Percentiles rank a stretch among this genome's conserved stretches.
Evolutionary conservation across 495 filamentous ascomycete species (phyloP).

Genomic region (Bacidia gigantensis): DNA sequence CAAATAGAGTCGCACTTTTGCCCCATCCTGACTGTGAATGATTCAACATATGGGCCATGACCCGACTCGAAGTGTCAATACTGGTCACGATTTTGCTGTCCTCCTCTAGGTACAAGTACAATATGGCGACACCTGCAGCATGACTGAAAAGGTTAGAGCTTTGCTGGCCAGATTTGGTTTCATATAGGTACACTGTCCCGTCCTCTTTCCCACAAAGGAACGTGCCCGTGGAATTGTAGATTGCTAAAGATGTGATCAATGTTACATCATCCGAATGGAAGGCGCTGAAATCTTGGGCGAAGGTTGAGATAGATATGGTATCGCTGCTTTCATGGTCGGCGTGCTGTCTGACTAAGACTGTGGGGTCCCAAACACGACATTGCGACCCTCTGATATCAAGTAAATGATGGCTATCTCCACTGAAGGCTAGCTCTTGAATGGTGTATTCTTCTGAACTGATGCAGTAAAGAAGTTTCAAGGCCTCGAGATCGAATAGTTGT

Average conservation of each 20-base stretch:
- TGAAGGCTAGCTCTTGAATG: conserved; percentile 23
- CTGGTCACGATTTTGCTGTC: neutral
- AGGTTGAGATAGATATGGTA: conserved; percentile 11
- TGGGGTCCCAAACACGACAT: conserved; percentile 25
- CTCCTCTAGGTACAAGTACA: conserved; percentile 3
- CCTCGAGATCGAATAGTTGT: conserved; percentile 23
- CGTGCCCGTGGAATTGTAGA: neutral
- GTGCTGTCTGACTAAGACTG: conserved; percentile 12
- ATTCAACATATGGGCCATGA: conserved; percentile 5
- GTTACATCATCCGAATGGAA: conserved; percentile 1
- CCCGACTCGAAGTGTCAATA: conserved; percentile 5
- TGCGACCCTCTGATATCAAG: conserved; percentile 24
- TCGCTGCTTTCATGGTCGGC: conserved; percentile 16
- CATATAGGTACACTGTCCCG: conserved; percentile 12
- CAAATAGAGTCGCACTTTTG: neutral
- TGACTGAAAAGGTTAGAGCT: conserved; percentile 8
- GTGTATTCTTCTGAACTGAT: conserved; percentile 17
- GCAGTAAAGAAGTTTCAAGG: conserved; percentile 22
- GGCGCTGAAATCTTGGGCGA: conserved; percentile 4
- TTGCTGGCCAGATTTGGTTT: conserved; percentile 8
- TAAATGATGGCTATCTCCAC: conserved; percentile 18
- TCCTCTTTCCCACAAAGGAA: conserved; percentile 15
- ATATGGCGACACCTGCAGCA: conserved; percentile 5
- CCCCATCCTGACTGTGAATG: neutral
- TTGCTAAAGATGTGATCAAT: conserved; percentile 7